phyloP scores from a whole-genome alignment of 768 basidiomycete species.

The Boletus patriciae region DNA sequence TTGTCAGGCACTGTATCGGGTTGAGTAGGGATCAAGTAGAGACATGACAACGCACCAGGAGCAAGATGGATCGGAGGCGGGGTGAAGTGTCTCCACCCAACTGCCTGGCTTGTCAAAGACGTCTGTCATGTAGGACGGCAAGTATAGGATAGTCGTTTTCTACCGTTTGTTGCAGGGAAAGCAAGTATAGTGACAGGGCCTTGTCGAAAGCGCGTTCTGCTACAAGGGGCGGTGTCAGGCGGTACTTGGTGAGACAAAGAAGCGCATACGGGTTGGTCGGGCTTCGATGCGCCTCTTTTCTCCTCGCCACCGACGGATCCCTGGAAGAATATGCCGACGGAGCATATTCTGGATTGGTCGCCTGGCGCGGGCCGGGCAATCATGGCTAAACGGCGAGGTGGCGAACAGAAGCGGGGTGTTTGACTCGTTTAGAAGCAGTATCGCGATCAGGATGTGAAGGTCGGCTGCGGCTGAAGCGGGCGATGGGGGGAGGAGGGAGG shows the following conservation, averaged over 20 bases:
- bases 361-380: too few relatives aligned
- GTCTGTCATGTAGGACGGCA: conserved; percentile 81
- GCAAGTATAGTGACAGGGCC: conserved; percentile 67
- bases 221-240: conserved; percentile 29
- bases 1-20: conserved; percentile 70
- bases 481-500: too few relatives aligned
- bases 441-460: too few relatives aligned
- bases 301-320: conserved; percentile 48
- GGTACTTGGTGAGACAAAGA: background rate
- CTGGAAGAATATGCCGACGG: too few relatives aligned
- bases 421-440: too few relatives aligned
- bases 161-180: conserved; percentile 83
- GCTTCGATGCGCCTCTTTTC: conserved; percentile 61
- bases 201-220: conserved; percentile 62
- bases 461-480: too few relatives aligned
- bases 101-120: conserved; percentile 61
- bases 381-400: too few relatives aligned
- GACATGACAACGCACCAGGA: conserved; percentile 56
- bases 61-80: conserved; percentile 30
- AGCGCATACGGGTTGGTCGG: conserved; percentile 38
- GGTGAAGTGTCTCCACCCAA: conserved; percentile 81
- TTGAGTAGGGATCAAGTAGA: background rate
- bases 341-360: too few relatives aligned
- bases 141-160: conserved; percentile 92
- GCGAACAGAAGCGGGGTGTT: too few relatives aligned